phyloP scores from a whole-genome alignment of 1,284 basidiomycete species.

The Trametes sp. region DNA sequence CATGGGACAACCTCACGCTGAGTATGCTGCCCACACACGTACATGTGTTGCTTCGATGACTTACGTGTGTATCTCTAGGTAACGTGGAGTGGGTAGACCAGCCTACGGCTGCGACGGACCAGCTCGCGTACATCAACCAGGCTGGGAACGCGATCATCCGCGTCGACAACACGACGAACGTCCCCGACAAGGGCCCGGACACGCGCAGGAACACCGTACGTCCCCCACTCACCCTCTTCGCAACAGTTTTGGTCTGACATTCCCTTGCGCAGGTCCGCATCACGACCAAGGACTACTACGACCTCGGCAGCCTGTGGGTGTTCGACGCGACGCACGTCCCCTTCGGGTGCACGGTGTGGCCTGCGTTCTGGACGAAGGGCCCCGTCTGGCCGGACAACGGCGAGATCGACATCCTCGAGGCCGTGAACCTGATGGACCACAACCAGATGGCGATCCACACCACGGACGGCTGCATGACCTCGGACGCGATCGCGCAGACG shows the following conservation, averaged over 20 bases:
- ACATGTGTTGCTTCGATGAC: slow-evolving; percentile 67
- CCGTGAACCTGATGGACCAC: slow-evolving; percentile 43
- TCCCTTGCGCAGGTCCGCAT: slow-evolving; percentile 52
- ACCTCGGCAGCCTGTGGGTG: slow-evolving; percentile 55
- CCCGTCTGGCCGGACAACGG: slow-evolving; percentile 57
- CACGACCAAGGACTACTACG: slow-evolving; percentile 58
- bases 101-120: slow-evolving; percentile 48
- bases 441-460: slow-evolving; percentile 74
- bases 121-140: slow-evolving; percentile 60
- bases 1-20: slow-evolving; percentile 66
- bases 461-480: slow-evolving; percentile 42
- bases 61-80: slow-evolving; percentile 44
- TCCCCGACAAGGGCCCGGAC: slow-evolving; percentile 48
- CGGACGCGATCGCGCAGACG: slow-evolving; percentile 36
- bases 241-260: background rate
- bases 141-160: slow-evolving; percentile 63
- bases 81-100: slow-evolving; percentile 60
- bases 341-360: slow-evolving; percentile 69
- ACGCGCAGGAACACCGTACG: slow-evolving; percentile 65
- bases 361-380: slow-evolving; percentile 50
- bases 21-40: slow-evolving; percentile 60
- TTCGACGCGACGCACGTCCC: slow-evolving; percentile 56
- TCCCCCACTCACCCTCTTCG: slow-evolving; percentile 24
- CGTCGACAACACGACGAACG: slow-evolving; percentile 63
- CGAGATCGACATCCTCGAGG: slow-evolving; percentile 61